Evolutionary conservation across 345 rosid species (phyloP), one percentile per base, ranked within the genome.

Genomic region (Arabidopsis suecica): DNA sequence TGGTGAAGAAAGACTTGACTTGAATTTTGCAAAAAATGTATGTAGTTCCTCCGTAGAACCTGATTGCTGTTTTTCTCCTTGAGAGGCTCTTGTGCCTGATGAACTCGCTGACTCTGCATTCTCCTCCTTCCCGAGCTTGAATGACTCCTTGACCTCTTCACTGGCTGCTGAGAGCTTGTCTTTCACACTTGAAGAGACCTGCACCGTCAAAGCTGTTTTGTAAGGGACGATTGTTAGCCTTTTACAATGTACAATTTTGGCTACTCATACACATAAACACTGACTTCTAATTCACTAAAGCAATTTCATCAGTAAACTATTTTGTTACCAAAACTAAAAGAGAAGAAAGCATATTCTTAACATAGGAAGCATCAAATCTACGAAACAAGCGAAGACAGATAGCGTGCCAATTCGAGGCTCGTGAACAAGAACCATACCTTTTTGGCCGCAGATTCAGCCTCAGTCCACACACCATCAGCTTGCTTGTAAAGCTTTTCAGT

Each of bases 81-180:
- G 83, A 53, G 85, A 77, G 51, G 86, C 68, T 30, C 84, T 75
- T 71, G 82, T 79, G 28, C 73, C 81, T 75, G 72, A 78, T 70
- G 81, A 45, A 58, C 84, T 70, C 2, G 91, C 85, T 62, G 80
- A 64, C 56, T 78, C 74, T 5, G 82, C 48, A 58, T 80, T 69
- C 71, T 87, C 86, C 71, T 83, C 82, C 60, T 84, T 87, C 47
- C 86, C 91, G 20, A 75, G 67, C 62, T 82, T 60, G 38, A 94
- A 81, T 66, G 83, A 75, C 74, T 77, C 98, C 83, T 90, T 94
- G 82, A 90, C 92, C 97, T 94, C 98, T 79, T 91, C 95, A 65
- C 84, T 82, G 61, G 97, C 91, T 62, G 91, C 85, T 32, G 91
- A 84, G 40, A 94, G 69, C 81, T 81, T 90, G 77, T 91, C 98